Percentiles rank a stretch among this genome's conserved stretches.
Evolutionary conservation across 179 eudicot genomes (phyloP).

Genomic region (Amaranthus tricolor): DNA sequence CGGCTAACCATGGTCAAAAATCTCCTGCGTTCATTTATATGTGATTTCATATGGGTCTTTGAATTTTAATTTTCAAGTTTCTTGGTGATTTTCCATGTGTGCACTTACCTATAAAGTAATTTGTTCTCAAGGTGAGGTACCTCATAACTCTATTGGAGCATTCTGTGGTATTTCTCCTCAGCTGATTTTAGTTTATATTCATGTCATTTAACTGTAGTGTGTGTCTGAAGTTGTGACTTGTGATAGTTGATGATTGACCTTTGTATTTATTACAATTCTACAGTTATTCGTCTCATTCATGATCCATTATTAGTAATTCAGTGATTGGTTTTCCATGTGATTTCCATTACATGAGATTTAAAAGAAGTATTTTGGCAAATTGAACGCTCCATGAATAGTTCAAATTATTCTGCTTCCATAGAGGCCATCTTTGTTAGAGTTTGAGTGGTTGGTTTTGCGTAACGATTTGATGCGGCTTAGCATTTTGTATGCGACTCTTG

Average conservation of each 20-base stretch:
- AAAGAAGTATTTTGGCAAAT: not conserved
- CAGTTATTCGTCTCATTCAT: not conserved
- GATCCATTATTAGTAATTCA: not conserved
- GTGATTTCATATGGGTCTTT: not conserved
- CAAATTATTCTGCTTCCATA: not conserved
- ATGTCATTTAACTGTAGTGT: not conserved
- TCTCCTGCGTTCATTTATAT: not conserved
- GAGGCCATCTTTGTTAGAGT: not conserved
- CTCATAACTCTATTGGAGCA: not conserved
- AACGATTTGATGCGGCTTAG: not conserved
- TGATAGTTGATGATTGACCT: not conserved
- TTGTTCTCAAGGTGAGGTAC: not conserved
- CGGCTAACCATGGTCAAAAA: not conserved
- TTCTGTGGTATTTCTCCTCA: not conserved
- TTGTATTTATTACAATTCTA: not conserved
- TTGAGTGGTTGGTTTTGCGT: not conserved
- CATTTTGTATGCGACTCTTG: not conserved
- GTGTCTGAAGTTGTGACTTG: not conserved
- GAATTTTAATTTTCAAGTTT: not conserved
- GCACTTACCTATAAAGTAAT: not conserved
- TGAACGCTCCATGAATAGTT: not conserved
- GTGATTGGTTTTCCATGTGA: not conserved
- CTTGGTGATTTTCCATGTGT: not conserved
- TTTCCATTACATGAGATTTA: not conserved
- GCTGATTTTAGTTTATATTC: not conserved